A percentile compares a stretch with the other conserved stretches of the same genome.
phyloP scores from a whole-genome alignment of 345 rosid genomes.

The Melaleuca alternifolia region DNA sequence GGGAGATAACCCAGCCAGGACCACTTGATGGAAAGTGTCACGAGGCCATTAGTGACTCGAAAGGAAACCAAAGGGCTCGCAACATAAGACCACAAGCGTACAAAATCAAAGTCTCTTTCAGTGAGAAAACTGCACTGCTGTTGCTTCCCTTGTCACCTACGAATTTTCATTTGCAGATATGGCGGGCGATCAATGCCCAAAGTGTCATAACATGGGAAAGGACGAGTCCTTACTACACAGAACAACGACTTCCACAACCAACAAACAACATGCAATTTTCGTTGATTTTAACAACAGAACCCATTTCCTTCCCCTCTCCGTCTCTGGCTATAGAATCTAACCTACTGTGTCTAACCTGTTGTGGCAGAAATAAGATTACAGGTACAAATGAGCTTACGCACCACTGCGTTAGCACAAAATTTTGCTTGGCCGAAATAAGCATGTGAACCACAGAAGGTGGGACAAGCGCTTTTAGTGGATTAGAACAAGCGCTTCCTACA shows the following conservation, averaged over 20 bases:
- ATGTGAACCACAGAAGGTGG: not conserved
- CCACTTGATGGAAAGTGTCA: not conserved
- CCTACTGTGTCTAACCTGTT: not conserved
- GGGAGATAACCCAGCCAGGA: not conserved
- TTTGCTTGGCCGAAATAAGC: not conserved
- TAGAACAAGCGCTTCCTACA: slow-evolving; percentile 75
- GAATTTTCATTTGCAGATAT: not conserved
- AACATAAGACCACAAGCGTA: not conserved
- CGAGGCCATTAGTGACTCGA: not conserved
- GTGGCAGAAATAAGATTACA: not conserved
- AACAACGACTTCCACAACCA: not conserved
- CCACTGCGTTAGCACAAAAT: not conserved
- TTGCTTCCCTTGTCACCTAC: not conserved
- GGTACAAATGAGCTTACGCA: not conserved
- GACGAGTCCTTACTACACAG: not conserved
- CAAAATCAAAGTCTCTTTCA: not conserved
- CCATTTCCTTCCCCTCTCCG: not conserved
- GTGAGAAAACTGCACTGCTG: not conserved
- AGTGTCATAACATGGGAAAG: not conserved
- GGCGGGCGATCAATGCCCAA: not conserved
- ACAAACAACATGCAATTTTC: not conserved
- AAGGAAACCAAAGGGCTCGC: not conserved
- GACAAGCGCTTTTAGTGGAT: not conserved
- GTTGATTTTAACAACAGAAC: not conserved
- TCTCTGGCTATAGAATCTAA: not conserved